A percentile compares a stretch with the other conserved stretches of the same genome.
Conservation (phyloP, 2,329 filamentous ascomycete genomes). For the Immersiporthe knoxdaviesiana region DNA sequence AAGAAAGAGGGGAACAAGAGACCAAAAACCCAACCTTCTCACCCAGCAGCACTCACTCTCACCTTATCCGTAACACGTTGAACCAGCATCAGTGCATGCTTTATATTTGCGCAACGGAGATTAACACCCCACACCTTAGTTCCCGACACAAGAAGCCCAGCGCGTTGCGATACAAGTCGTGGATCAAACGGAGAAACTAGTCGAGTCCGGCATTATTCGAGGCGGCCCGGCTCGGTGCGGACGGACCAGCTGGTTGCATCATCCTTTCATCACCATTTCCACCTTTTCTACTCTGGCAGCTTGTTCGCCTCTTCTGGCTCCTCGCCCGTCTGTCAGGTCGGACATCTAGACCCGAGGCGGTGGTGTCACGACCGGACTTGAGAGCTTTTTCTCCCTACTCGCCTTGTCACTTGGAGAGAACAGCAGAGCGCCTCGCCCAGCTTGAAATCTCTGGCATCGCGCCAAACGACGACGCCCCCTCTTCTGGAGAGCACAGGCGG, state of each 20-base stretch:
- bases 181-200: slow-evolving; percentile 13
- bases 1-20: not conserved
- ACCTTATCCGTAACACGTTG: not conserved
- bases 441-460: not conserved
- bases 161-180: slow-evolving; percentile 7
- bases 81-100: not conserved
- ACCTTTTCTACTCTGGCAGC: slow-evolving; percentile 6
- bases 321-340: slow-evolving; percentile 6
- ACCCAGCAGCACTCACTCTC: not conserved
- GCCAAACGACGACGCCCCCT: not conserved
- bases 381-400: slow-evolving; percentile 6
- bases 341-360: slow-evolving; percentile 11
- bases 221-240: slow-evolving; percentile 17
- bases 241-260: slow-evolving; percentile 23
- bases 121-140: slow-evolving; percentile 6
- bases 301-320: not conserved
- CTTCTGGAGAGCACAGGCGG: not conserved
- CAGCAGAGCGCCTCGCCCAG: not conserved
- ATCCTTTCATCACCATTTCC: slow-evolving; percentile 3
- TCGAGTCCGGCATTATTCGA: slow-evolving; percentile 15
- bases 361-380: slow-evolving; percentile 1
- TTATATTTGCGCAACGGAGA: not conserved
- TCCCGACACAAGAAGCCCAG: slow-evolving; percentile 2
- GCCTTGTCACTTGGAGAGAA: not conserved
- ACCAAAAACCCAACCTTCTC: not conserved